These are phyloP conservation scores for Stemphylium lycopersici DNA, from an alignment of 2,329 filamentous ascomycete genomes.

Conservation along the genomic window DNA sequence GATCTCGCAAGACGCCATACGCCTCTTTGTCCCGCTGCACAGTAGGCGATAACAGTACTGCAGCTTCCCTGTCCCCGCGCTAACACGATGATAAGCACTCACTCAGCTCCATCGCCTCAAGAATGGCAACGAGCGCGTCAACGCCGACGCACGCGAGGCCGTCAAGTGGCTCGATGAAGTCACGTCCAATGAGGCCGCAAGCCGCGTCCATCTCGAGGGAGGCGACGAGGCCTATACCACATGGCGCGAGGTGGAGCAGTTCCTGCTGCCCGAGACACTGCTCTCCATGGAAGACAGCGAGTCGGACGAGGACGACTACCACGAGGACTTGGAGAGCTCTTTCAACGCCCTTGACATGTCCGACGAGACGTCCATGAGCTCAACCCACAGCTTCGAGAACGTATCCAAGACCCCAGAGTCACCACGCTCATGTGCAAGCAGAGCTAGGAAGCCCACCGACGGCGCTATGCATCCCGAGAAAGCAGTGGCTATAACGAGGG, in stretches of 20 bases:
- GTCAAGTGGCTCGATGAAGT: constrained; percentile 59
- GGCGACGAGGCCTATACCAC: constrained; percentile 54
- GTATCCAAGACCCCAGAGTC: constrained; percentile 50
- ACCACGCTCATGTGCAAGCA: constrained; percentile 45
- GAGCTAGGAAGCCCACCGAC: constrained; percentile 24
- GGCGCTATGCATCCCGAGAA: constrained; percentile 35
- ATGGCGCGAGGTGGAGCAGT: constrained; percentile 59
- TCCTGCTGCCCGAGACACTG: constrained; percentile 55
- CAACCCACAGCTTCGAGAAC: constrained; percentile 49
- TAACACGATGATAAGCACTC: constrained; percentile 49
- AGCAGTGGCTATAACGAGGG: constrained; percentile 8
- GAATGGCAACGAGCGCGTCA: constrained; percentile 50
- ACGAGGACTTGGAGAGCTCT: constrained; percentile 48
- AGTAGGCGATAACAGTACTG: constrained; percentile 46
- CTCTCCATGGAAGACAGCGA: constrained; percentile 56
- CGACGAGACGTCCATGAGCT: constrained; percentile 52
- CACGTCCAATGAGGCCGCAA: constrained; percentile 49
- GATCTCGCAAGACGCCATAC: constrained; percentile 57
- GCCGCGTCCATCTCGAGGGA: constrained; percentile 55
- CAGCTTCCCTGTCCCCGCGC: constrained; percentile 12
- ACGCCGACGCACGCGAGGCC: constrained; percentile 55
- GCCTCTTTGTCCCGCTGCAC: constrained; percentile 59
- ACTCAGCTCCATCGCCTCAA: constrained; percentile 54
- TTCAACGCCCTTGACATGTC: constrained; percentile 46
- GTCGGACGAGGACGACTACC: constrained; percentile 44